A percentile compares a stretch with the other conserved stretches of the same genome.
Evolutionary conservation across 768 basidiomycete species (phyloP).

Genomic region (Dioszegia hungarica): DNA sequence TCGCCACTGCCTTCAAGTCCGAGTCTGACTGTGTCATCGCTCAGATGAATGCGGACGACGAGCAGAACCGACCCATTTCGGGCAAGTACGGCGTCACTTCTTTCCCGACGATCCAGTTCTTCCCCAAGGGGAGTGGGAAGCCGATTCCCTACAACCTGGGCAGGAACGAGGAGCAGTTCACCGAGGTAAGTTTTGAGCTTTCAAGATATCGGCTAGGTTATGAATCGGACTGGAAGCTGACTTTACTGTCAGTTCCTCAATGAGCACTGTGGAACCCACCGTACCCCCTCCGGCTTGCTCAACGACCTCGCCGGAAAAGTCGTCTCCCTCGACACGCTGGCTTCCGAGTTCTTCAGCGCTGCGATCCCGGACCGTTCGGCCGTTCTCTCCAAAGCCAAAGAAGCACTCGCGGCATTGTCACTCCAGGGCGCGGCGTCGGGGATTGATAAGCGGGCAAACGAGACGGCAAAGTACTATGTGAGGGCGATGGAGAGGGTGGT

Average conservation of each 20-base stretch:
- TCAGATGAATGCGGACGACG: slow-evolving; percentile 83
- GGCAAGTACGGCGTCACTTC: slow-evolving; percentile 66
- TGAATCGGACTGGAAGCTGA: slow-evolving; percentile 7
- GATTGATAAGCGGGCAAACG: slow-evolving; percentile 50
- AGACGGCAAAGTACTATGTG: slow-evolving; percentile 66
- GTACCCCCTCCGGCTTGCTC: slow-evolving; percentile 75
- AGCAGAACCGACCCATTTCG: slow-evolving; percentile 68
- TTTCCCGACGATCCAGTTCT: slow-evolving; percentile 96
- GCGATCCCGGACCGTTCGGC: slow-evolving; percentile 57
- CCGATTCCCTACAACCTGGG: slow-evolving; percentile 65
- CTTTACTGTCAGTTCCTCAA: slow-evolving; percentile 38
- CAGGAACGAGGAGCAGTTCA: slow-evolving; percentile 54
- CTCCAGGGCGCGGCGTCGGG: slow-evolving; percentile 19
- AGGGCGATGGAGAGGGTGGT: slow-evolving; percentile 85
- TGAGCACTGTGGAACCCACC: slow-evolving; percentile 67
- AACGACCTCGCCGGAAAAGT: slow-evolving; percentile 72
- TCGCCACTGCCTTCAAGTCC: slow-evolving; percentile 69
- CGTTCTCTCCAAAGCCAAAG: slow-evolving; percentile 63
- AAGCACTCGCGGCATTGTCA: too few species aligned
- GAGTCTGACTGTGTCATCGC: slow-evolving; percentile 82
- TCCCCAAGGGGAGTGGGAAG: slow-evolving; percentile 60
- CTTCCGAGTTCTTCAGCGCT: slow-evolving; percentile 67
- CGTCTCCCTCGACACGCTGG: slow-evolving; percentile 69
- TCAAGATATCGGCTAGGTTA: too few species aligned
- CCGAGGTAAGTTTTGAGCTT: slow-evolving; percentile 28